Percentiles rank a stretch among this genome's conserved stretches.
Evolutionary conservation across 2,329 filamentous ascomycete genomes (phyloP).

Genomic region (Dryadomyces sulphureus): DNA sequence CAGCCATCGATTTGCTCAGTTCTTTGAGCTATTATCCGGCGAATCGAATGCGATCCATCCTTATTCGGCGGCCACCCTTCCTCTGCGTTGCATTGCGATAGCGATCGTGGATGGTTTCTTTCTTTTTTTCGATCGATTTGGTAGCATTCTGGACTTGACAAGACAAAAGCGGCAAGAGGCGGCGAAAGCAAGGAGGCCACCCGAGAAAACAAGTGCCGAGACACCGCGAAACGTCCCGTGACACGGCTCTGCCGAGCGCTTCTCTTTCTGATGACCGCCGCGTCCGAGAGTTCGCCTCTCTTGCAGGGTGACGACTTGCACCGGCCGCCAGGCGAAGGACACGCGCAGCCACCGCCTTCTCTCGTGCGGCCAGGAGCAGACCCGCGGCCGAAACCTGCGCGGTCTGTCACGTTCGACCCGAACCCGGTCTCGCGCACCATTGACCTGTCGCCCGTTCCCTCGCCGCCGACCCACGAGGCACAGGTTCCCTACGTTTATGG

Average conservation of each 20-base stretch:
- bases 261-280: not conserved
- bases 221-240: not conserved
- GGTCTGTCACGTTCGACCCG: constrained; percentile 66
- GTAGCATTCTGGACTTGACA: too few species aligned
- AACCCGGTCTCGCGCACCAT: constrained; percentile 50
- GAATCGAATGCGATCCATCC: not conserved
- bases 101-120: too few species aligned
- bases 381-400: constrained; percentile 28
- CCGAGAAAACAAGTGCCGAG: not conserved
- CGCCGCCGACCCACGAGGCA: constrained; percentile 16
- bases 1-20: not conserved
- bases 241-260: not conserved
- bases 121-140: not conserved
- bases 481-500: constrained; percentile 10
- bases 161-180: too few species aligned
- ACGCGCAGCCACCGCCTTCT: constrained; percentile 7
- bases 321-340: not conserved
- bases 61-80: not conserved
- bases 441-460: constrained; percentile 21
- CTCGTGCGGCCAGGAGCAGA: constrained; percentile 12
- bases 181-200: not conserved
- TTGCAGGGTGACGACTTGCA: constrained; percentile 1
- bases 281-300: constrained; percentile 11
- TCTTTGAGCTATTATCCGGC: not conserved
- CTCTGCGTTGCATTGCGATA: not conserved